Evolutionary conservation across 148 eudicot species (phyloP).

Genomic region (Chenopodium quinoa): DNA sequence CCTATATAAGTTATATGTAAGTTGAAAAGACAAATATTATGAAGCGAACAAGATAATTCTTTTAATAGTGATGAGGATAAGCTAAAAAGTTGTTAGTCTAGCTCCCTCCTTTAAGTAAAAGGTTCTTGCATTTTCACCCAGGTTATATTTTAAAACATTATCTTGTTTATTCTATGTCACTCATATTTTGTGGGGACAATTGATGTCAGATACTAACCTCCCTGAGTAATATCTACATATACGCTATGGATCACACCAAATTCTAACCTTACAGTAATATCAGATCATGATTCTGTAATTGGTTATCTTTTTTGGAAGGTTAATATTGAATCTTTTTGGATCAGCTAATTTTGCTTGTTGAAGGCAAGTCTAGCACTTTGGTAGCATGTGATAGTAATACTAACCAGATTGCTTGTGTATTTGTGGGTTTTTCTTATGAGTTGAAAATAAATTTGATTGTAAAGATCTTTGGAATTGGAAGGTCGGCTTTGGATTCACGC

Average conservation of each 20-base stretch:
- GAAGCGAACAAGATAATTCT: neutral
- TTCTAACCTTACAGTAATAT: neutral
- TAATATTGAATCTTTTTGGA: neutral
- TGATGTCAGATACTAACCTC: neutral
- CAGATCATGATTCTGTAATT: neutral
- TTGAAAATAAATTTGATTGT: conserved; percentile 5
- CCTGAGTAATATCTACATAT: neutral
- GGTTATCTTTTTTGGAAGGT: neutral
- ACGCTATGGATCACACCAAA: neutral
- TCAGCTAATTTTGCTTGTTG: neutral
- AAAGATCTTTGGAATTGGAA: conserved; percentile 19
- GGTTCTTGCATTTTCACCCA: neutral
- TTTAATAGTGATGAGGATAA: neutral
- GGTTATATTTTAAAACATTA: too few species aligned
- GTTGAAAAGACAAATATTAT: too few species aligned
- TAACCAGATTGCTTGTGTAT: neutral
- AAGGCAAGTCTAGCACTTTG: neutral
- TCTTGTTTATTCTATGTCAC: neutral
- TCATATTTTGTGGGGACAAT: neutral
- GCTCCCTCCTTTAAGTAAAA: too few species aligned
- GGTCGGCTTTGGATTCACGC: conserved; percentile 98
- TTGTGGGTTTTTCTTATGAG: neutral
- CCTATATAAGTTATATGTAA: too few species aligned
- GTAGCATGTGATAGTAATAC: neutral
- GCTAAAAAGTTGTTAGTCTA: neutral